Conservation (phyloP, 2,329 filamentous ascomycete species). For the Clarireedia monteithiana region DNA sequence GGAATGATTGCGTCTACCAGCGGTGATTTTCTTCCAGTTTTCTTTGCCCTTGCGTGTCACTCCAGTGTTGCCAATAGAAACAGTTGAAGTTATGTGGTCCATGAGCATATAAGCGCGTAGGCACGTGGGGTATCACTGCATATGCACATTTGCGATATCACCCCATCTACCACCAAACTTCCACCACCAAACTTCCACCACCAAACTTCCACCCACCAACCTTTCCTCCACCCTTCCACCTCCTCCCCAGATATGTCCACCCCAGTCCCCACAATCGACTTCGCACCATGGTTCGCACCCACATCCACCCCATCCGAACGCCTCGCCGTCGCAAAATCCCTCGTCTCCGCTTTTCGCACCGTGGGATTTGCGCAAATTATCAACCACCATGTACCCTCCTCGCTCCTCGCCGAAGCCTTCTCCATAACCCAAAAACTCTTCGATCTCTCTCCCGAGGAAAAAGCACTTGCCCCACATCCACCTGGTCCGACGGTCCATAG, state of each 20-base stretch:
- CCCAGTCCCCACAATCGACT: slow-evolving; percentile 21
- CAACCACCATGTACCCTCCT: slow-evolving; percentile 37
- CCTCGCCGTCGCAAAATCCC: slow-evolving; percentile 30
- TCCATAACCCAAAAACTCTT: slow-evolving; percentile 37
- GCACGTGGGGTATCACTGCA: too few relatives aligned
- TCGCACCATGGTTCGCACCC: slow-evolving; percentile 14
- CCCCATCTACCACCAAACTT: too few relatives aligned
- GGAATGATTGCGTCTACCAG: too few relatives aligned
- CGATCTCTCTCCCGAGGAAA: slow-evolving; percentile 35
- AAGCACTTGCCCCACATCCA: slow-evolving; percentile 42
- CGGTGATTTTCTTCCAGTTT: too few relatives aligned
- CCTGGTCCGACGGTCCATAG: slow-evolving; percentile 41
- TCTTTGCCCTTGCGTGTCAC: too few relatives aligned
- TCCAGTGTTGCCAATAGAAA: too few relatives aligned
- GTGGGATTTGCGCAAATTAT: slow-evolving; percentile 42
- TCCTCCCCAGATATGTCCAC: neutral
- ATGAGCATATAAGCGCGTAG: too few relatives aligned
- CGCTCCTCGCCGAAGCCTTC: slow-evolving; percentile 37
- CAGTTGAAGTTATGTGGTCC: too few relatives aligned
- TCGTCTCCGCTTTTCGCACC: slow-evolving; percentile 35
- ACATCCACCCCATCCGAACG: slow-evolving; percentile 23
- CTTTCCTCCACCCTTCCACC: neutral
- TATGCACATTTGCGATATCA: too few relatives aligned
- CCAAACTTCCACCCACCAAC: too few relatives aligned
- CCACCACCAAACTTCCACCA: too few relatives aligned